A percentile compares a stretch with the other conserved stretches of the same genome.
phyloP scores from a whole-genome alignment of 306 rosid genomes.

The Sophora flavescens region DNA sequence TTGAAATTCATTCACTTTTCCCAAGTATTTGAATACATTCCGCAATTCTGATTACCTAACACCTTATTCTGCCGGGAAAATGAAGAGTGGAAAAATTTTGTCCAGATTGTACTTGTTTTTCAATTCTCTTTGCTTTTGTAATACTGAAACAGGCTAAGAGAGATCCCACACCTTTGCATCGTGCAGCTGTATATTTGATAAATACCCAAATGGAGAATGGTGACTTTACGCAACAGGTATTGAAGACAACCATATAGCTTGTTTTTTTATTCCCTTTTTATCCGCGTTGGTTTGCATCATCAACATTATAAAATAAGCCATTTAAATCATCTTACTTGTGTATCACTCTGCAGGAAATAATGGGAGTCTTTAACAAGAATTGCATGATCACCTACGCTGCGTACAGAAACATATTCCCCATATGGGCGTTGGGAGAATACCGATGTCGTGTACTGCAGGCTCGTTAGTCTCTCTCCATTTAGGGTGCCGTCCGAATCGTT shows the following conservation, averaged over 20 bases:
- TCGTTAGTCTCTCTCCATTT: slow-evolving; percentile 20
- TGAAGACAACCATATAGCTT: slow-evolving; percentile 3
- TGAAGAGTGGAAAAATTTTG: too few relatives aligned
- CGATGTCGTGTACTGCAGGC: slow-evolving; percentile 57
- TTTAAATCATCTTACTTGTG: slow-evolving; percentile 26
- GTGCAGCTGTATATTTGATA: too few relatives aligned
- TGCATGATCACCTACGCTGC: slow-evolving; percentile 88
- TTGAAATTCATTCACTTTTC: too few relatives aligned
- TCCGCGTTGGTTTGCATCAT: background rate
- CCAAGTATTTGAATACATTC: too few relatives aligned
- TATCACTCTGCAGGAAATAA: slow-evolving; percentile 67
- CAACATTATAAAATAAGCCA: background rate
- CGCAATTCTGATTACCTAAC: too few relatives aligned
- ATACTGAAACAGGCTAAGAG: too few relatives aligned
- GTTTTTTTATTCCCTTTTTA: slow-evolving; percentile 5
- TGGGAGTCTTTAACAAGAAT: slow-evolving; percentile 88
- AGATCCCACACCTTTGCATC: too few relatives aligned
- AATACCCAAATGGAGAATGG: too few relatives aligned
- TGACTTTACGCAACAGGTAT: too few relatives aligned
- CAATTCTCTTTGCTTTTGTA: too few relatives aligned
- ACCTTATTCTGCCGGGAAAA: too few relatives aligned
- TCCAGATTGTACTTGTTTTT: too few relatives aligned
- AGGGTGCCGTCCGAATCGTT: background rate
- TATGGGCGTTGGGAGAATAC: slow-evolving; percentile 93
- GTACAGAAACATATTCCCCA: slow-evolving; percentile 86